A percentile compares a stretch with the other conserved stretches of the same genome.
Conservation (phyloP, 805 yeast genomes). For the Candida arabinofermentans region DNA sequence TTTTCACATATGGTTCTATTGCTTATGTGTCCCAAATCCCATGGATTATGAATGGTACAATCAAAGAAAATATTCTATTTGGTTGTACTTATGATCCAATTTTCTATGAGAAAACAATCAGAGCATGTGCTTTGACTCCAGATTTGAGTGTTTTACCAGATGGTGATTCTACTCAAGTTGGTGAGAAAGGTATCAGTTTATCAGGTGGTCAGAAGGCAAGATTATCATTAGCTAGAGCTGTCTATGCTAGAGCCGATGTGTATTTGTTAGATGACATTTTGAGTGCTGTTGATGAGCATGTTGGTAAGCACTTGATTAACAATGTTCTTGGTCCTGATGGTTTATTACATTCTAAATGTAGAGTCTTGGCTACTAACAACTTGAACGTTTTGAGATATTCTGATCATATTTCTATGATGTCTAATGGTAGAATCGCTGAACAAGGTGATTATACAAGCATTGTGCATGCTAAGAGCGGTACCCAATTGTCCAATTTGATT, state of each 20-base stretch:
- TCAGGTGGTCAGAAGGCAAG: conserved; percentile 98
- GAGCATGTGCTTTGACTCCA: conserved; percentile 79
- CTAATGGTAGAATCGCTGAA: conserved; percentile 64
- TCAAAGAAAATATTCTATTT: conserved; percentile 81
- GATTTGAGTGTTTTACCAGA: conserved; percentile 76
- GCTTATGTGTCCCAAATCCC: conserved; percentile 93
- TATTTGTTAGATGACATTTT: conserved; percentile 86
- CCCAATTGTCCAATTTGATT: conserved; percentile 52
- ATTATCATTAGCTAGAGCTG: conserved; percentile 88
- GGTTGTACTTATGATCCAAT: conserved; percentile 78
- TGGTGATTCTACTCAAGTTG: conserved; percentile 87
- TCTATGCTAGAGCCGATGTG: conserved; percentile 86
- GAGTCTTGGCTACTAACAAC: conserved; percentile 80
- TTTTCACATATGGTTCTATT: conserved; percentile 65
- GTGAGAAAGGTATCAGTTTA: conserved; percentile 91
- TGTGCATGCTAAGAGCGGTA: conserved; percentile 29
- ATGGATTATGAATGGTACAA: conserved; percentile 93
- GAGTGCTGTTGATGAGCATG: conserved; percentile 96
- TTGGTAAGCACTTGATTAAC: conserved; percentile 76
- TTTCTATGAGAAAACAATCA: conserved; percentile 73
- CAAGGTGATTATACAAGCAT: conserved; percentile 59
- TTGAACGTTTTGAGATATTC: conserved; percentile 80
- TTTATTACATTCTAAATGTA: conserved; percentile 67
- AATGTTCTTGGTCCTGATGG: conserved; percentile 83
- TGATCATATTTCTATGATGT: conserved; percentile 61